phyloP scores from a whole-genome alignment of 495 filamentous ascomycete species.

The Letharia columbiana region DNA sequence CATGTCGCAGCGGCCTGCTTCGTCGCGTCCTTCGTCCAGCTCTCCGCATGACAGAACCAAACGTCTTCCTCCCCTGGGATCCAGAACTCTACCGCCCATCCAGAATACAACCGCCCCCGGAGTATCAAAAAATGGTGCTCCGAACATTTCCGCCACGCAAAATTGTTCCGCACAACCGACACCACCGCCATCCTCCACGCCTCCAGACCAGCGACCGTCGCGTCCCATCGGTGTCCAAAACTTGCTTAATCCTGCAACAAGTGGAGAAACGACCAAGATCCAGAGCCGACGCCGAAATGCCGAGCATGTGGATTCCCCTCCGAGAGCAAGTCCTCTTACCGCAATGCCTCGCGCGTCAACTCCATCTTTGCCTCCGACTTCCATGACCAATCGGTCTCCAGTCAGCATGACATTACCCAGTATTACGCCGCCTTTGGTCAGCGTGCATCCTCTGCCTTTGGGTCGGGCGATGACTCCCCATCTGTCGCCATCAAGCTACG shows the following conservation, averaged over 20 bases:
- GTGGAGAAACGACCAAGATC: slow-evolving; percentile 24
- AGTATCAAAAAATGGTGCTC: slow-evolving; percentile 14
- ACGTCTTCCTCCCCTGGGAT: slow-evolving; percentile 13
- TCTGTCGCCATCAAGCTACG: slow-evolving; percentile 48
- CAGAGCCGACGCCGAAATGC: slow-evolving; percentile 23
- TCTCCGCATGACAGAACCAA: slow-evolving; percentile 21
- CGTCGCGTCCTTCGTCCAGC: slow-evolving; percentile 28
- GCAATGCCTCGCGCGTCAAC: slow-evolving; percentile 28
- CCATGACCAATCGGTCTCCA: slow-evolving; percentile 20
- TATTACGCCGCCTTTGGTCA: slow-evolving; percentile 26
- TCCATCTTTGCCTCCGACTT: slow-evolving; percentile 24
- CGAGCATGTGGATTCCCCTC: slow-evolving; percentile 28
- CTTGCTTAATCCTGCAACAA: slow-evolving; percentile 39
- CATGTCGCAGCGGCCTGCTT: slow-evolving; percentile 42
- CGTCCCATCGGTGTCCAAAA: slow-evolving; percentile 45
- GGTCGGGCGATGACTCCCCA: slow-evolving; percentile 49
- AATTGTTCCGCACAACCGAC: slow-evolving; percentile 34
- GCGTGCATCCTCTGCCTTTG: slow-evolving; percentile 33
- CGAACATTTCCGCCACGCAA: slow-evolving; percentile 32
- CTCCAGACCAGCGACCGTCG: slow-evolving; percentile 24
- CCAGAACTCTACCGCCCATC: slow-evolving; percentile 23
- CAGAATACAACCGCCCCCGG: slow-evolving; percentile 9
- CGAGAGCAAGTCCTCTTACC: slow-evolving; percentile 31
- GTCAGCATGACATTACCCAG: slow-evolving; percentile 24
- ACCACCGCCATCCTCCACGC: slow-evolving; percentile 31